Percentiles rank a stretch among this genome's conserved stretches.
Evolutionary conservation across 2,329 filamentous ascomycete species (phyloP).

Genomic region (Aspergillus uvarum): DNA sequence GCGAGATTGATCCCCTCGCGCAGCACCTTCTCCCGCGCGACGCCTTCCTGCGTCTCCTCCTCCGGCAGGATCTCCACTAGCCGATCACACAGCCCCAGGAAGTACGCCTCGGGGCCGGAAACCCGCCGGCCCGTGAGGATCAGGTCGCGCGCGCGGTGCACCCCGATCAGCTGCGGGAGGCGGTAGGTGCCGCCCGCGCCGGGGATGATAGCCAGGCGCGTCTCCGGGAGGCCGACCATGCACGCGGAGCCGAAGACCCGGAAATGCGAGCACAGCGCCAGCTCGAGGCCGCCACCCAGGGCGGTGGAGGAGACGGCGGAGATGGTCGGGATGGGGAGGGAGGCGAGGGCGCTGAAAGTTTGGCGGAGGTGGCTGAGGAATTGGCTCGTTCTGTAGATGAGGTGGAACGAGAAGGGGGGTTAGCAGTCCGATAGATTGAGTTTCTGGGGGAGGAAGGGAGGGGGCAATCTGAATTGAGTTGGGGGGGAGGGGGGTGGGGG

Average conservation of each 20-base stretch:
- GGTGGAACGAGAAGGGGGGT: not conserved
- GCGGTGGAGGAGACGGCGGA: conserved; percentile 81
- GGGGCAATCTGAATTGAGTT: too few relatives aligned
- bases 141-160: conserved; percentile 79
- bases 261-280: conserved; percentile 85
- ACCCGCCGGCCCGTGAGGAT: conserved; percentile 89
- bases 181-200: conserved; percentile 92
- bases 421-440: not conserved
- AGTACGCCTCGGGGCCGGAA: conserved; percentile 80
- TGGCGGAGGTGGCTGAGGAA: conserved; percentile 76
- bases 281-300: conserved; percentile 88
- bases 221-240: conserved; percentile 82
- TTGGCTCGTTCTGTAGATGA: conserved; percentile 64
- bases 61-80: conserved; percentile 72
- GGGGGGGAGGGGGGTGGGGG: not conserved
- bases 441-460: not conserved
- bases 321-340: conserved; percentile 85
- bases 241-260: conserved; percentile 81
- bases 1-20: conserved; percentile 76
- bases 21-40: conserved; percentile 67
- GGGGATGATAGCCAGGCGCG: conserved; percentile 87
- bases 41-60: conserved; percentile 52
- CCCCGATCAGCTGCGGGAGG: conserved; percentile 76
- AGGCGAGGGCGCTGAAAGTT: conserved; percentile 71
- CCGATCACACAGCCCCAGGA: conserved; percentile 85